Evolutionary conservation across 305 asterid genomes (phyloP), one percentile per base, ranked within the genome.

Genomic region (Fraxinus greggii): DNA sequence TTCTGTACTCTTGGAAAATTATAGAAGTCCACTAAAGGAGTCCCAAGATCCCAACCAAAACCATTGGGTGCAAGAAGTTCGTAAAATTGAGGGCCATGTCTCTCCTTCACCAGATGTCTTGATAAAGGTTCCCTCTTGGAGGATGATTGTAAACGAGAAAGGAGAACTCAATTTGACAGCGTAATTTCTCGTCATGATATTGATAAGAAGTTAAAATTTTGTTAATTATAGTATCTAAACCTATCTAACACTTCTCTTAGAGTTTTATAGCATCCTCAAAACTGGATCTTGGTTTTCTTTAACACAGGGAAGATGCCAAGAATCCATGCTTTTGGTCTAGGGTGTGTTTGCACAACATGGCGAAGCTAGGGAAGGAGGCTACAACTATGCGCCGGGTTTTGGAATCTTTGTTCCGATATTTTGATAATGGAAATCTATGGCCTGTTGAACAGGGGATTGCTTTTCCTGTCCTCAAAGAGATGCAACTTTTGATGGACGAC

Each of bases 381-480:
- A 95, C 98, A 33, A 97, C 99, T 54, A 95, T 93, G 97, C 96
- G 99, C 54, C 97, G 97, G 38, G 98, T 97, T 89, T 89, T 95
- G 63, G 99, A 97, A 88, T 97, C 97, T 45, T 85, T 95, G 84
- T 95, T 93, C 83, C 93, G 98, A 35, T 95, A 90, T 86, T 93
- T 95, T n/a, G 99, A 97, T 79, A 86, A 81, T 38, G 97, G 90
- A 80, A 92, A 95, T 85, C 88, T 92, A 3, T 97, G 99, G 99
- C 90, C 92, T 48, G 75, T 88, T 45, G 86, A 89, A 82, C 73
- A 78, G 61, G 98, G 94, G 82, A 89, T 92, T 79, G 99, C 98
- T 78, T 91, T 92, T 83, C 98, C 95, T 19, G 97, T 95, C 81
- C 93, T 97, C 84, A 93, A 82, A 91, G 97, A 97, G 84, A 95